phyloP scores from a whole-genome alignment of 2,329 filamentous ascomycete genomes.

The Phyllachora maydis region DNA sequence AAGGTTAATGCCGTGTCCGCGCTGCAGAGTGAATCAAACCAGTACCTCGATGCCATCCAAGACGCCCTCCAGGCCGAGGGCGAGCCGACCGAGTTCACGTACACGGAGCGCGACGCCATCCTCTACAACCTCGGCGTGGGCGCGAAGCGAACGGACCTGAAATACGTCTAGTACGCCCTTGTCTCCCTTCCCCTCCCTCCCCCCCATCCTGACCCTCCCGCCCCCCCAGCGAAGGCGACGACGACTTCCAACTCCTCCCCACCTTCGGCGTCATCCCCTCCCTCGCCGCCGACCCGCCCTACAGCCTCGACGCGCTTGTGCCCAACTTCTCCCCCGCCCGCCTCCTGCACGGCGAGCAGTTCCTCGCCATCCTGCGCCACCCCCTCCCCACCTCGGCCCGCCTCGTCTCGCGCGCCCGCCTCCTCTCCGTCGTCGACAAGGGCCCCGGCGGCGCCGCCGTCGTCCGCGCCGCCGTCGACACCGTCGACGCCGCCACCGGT shows the following conservation, averaged over 20 bases:
- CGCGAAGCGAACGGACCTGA: conserved; percentile 73
- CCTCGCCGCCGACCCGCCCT: conserved; percentile 68
- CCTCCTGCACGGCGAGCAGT: conserved; percentile 97
- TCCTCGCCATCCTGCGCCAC: conserved; percentile 81
- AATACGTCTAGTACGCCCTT: conserved; percentile 48
- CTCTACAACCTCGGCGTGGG: conserved; percentile 93
- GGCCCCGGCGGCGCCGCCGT: conserved; percentile 76
- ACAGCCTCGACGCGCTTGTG: conserved; percentile 61
- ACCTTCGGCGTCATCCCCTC: conserved; percentile 95
- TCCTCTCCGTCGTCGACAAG: conserved; percentile 94
- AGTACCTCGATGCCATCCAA: conserved; percentile 57
- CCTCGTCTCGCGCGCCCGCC: conserved; percentile 53
- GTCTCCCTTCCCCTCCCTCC: not conserved
- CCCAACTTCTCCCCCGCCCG: conserved; percentile 98
- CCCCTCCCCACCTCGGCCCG: conserved; percentile 73
- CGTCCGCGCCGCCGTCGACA: conserved; percentile 60
- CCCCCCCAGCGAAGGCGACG: conserved; percentile 46
- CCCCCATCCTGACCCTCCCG: not conserved
- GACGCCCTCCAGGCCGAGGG: conserved; percentile 52
- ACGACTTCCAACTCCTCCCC: conserved; percentile 83
- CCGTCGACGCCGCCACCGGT: conserved; percentile 65
- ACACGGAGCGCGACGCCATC: conserved; percentile 71
- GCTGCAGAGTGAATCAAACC: conserved; percentile 17
- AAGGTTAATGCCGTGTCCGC: conserved; percentile 5
- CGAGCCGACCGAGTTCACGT: conserved; percentile 55